Evolutionary conservation across 2,329 filamentous ascomycete species (phyloP).

Genomic region (Cladosporium halotolerans): DNA sequence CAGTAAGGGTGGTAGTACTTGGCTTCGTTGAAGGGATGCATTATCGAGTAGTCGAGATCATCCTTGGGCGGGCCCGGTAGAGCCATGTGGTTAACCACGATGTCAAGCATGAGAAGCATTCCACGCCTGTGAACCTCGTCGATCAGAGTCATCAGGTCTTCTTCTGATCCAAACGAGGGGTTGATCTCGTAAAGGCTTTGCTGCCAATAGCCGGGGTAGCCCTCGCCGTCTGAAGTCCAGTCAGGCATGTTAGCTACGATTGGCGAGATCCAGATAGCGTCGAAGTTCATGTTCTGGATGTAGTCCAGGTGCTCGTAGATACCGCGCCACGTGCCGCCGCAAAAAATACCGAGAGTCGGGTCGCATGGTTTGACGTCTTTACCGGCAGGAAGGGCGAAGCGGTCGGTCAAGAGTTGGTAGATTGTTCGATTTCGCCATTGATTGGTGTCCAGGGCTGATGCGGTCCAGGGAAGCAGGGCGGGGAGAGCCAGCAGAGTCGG

Average conservation of each 20-base stretch:
- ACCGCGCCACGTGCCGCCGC: slow-evolving; percentile 32
- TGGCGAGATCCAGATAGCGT: slow-evolving; percentile 29
- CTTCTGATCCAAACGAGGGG: slow-evolving; percentile 36
- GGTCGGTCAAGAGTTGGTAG: slow-evolving; percentile 55
- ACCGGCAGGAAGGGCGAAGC: slow-evolving; percentile 46
- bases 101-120: slow-evolving; percentile 44
- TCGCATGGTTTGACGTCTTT: slow-evolving; percentile 41
- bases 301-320: slow-evolving; percentile 34
- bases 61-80: slow-evolving; percentile 14
- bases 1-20: slow-evolving; percentile 48
- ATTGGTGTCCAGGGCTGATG: slow-evolving; percentile 9
- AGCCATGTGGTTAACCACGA: slow-evolving; percentile 37
- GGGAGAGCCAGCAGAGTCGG: not conserved
- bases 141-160: slow-evolving; percentile 37
- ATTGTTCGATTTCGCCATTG: slow-evolving; percentile 52
- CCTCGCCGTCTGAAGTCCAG: slow-evolving; percentile 27
- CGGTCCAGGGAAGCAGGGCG: slow-evolving; percentile 1
- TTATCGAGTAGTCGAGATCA: slow-evolving; percentile 19
- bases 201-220: slow-evolving; percentile 41
- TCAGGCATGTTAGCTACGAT: slow-evolving; percentile 26
- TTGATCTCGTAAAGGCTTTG: slow-evolving; percentile 40
- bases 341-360: slow-evolving; percentile 29
- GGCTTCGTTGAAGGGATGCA: slow-evolving; percentile 31
- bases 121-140: slow-evolving; percentile 36
- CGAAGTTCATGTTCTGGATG: slow-evolving; percentile 40